Conservation (phyloP, 73 alveolate species). For the Paramecium tetraurelia region DNA sequence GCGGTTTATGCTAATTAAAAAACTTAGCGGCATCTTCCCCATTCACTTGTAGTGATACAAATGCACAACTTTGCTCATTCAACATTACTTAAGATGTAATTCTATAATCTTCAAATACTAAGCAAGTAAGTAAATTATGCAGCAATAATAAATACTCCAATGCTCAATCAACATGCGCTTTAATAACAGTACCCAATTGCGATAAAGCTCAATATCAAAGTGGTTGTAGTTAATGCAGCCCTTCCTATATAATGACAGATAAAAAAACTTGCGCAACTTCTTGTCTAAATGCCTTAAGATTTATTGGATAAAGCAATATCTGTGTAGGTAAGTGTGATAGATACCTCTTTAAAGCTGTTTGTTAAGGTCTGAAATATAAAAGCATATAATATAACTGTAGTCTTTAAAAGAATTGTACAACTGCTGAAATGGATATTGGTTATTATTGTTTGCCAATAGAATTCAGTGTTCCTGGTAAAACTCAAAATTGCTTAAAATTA, state of each 20-base stretch:
- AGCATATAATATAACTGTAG: neutral
- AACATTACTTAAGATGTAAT: neutral
- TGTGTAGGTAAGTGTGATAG: neutral
- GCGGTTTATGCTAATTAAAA: neutral
- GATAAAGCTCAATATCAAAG: neutral
- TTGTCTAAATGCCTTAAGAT: neutral
- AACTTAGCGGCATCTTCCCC: neutral
- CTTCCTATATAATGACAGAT: neutral
- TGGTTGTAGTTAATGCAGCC: neutral
- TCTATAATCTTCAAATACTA: neutral
- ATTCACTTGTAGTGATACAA: neutral
- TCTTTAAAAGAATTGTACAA: neutral
- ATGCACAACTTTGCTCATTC: neutral
- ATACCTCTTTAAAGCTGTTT: neutral
- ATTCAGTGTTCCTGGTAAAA: neutral
- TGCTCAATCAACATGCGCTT: neutral
- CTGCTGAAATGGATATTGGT: neutral
- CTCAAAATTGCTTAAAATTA: neutral
- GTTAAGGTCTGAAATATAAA: neutral
- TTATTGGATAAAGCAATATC: neutral
- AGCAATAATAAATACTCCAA: neutral
- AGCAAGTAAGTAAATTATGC: neutral
- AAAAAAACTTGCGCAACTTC: neutral
- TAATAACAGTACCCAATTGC: neutral
- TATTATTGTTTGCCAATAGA: neutral